Evolutionary conservation across 768 basidiomycete species (phyloP), one percentile per base, ranked within the genome.

Genomic region (Tricholoma sp.): DNA sequence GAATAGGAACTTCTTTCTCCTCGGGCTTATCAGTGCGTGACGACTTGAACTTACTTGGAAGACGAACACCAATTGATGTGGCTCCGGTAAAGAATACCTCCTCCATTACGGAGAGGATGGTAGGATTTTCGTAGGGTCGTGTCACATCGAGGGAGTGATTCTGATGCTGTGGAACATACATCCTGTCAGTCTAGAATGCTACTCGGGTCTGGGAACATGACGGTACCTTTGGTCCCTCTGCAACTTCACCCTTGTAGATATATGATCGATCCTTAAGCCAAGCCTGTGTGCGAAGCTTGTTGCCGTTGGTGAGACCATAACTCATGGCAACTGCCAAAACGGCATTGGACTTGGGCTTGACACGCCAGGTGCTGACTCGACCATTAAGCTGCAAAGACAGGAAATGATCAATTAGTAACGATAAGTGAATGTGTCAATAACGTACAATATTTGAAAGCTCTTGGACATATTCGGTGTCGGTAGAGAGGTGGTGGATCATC

Each of bases 41-140:
- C n/a, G 47, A 56, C 19, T 50, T 49, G 49, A 56, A 50, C 35
- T 56, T 56, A n/a, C 27, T 50, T 19, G 47, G 55, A 39, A 56
- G 55, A 6, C 35, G 55, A 18, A 45, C 47, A 24, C 55, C 47
- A 16, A 56, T 22, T 6, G 47, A 49, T 24, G 55, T 34, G 32
- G 32, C 32, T 34, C 32, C 32, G 11, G 32, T 34, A 34, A 34
- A 34, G 29, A 34, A 46, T 46, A 46, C 22, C 19, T 46, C 19
- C 45, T 19, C 29, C 12, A 56, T 24, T 11, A 56, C 27, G 18
- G 45, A n/a, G 16, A 49, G 16, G 16, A 56, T 34, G 16, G 31
- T 14, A 18, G 55, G 55, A 27, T 56, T 31, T 32, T 50, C 46
- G 16, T 56, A 56, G 11, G 46, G 55, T 27, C 46, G 46, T 9